phyloP scores from a whole-genome alignment of 352 stramenopile species.

The Ochromonadaceae sp. region DNA sequence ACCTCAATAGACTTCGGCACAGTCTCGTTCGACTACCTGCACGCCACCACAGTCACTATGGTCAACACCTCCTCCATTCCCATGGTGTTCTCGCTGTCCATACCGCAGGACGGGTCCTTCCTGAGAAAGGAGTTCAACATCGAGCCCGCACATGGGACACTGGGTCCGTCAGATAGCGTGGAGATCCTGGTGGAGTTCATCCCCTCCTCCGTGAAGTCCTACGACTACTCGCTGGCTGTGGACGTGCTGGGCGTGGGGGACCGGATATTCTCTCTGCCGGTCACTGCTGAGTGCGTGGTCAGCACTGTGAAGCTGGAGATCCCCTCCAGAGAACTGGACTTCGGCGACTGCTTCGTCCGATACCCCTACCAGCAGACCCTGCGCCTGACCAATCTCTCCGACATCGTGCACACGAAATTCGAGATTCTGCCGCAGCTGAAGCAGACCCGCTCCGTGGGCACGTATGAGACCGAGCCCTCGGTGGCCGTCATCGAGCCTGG shows the following conservation, averaged over 20 bases:
- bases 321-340: constrained; percentile 49
- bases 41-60: constrained; percentile 51
- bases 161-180: constrained; percentile 57
- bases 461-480: constrained; percentile 47
- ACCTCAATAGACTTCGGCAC: constrained; percentile 72
- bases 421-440: constrained; percentile 71
- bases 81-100: constrained; percentile 64
- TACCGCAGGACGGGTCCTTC: constrained; percentile 74
- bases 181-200: constrained; percentile 65
- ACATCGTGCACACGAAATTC: constrained; percentile 55
- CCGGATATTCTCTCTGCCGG: constrained; percentile 62
- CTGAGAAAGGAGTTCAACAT: constrained; percentile 72
- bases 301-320: constrained; percentile 22
- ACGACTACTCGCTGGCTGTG: constrained; percentile 74
- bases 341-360: constrained; percentile 67
- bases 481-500: constrained; percentile 46
- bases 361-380: constrained; percentile 72
- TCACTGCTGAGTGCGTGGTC: constrained; percentile 59
- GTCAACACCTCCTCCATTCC: constrained; percentile 80
- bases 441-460: constrained; percentile 55
- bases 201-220: constrained; percentile 62
- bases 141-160: constrained; percentile 44
- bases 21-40: constrained; percentile 71
- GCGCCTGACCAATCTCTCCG: constrained; percentile 57
- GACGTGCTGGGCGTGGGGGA: constrained; percentile 70